Base-by-base conservation (phyloP, 2,329 filamentous ascomycete genomes). In the Exophiala sp. region DNA sequence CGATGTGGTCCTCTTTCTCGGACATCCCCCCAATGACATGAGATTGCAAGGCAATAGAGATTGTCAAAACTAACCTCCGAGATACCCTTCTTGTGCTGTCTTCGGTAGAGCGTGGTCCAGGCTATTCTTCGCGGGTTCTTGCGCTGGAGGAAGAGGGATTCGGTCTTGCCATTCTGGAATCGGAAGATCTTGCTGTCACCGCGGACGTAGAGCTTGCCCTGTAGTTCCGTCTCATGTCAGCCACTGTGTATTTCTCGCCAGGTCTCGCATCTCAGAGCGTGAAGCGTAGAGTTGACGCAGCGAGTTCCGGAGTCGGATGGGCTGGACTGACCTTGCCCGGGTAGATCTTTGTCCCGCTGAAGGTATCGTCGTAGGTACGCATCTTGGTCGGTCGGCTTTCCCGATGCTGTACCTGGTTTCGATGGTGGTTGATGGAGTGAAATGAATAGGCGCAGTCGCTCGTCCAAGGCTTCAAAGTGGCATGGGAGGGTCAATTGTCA, bases 151-250 rank as follows among this genome's bases (percentile, higher is more conserved):
- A 98, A 98, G 65, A 98, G 88, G 65, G 89, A 95, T 80, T 98
- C 93, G 77, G 88, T 91, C 81, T 98, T 98, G 81, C 93, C 89
- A 79, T 95, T 96, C 79, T 95, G 89, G 87, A 98, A 98, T 73
- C 93, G 90, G 87, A 98, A 98, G 82, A 97, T 84, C 83, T 97
- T 98, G 89, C 87, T 95, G 83, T 98, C 93, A 73, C 91, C 90
- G 77, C 93, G 89, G 82, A 98, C 80, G 81, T 91, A 98, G 80
- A 98, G 86, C 82, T 97, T 97, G 81, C 93, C 93, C 93, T 97
- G 50, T 58, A 48, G 9, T 39, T 14, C 23, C n/a, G 29, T 32
- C 29, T 11, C 43, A 40, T 43, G 53, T 60, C 55, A 58, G 57
- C 38, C 19, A 27, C 38, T 43, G 16, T 34, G 29, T 27, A 11